Evolutionary conservation across 2,329 filamentous ascomycete species (phyloP), one percentile per base, ranked within the genome.

Genomic region (Neofusicoccum kwambonambiense): DNA sequence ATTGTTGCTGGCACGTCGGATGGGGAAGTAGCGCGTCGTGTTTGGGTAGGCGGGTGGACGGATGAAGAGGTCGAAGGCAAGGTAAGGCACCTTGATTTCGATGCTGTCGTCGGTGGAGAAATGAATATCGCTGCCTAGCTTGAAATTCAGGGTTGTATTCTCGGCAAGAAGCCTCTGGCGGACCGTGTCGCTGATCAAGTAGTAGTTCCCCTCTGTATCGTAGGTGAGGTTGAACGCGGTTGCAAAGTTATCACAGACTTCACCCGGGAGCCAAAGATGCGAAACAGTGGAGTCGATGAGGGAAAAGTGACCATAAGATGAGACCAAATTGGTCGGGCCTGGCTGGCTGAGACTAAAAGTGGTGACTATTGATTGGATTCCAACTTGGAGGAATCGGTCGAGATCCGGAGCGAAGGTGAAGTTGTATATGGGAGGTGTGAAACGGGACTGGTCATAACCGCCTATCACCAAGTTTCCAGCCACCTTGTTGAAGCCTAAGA

Each of bases 361-460:
- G 15, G 41, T 44, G 41, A 7, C 3, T 2, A 44, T 44, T 3
- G 41, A 15, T 13, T 44, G 41, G 1, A 44, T 7, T 6, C 41
- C 41, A 44, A 44, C 41, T 3, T 6, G 11, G 13, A 44, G 41
- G 41, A 31, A 31, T 31, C 6, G 27, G 4, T 31, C 41, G 3
- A 2, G 7, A 15, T 44, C 15, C 41, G n/a, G 8, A 1, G 22
- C 22, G 22, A n/a, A 50, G 37, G 49, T 15, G 8, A 75, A 74
- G 31, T 68, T 66, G 2, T 72, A 66, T 13, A 65, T 62, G 50
- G 72, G 72, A 4, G 71, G 62, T 22, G 66, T 71, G 66, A 78
- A 76, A n/a, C 78, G 74, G 0, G 74, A 74, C n/a, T 71, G 68
- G 67, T 81, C 79, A 63, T 79, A 81, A 4, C 79, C 79, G 15